Evolutionary conservation across 73 alveolate genomes (phyloP), one percentile per base, ranked within the genome.

Genomic region (Stentor roeselii): DNA sequence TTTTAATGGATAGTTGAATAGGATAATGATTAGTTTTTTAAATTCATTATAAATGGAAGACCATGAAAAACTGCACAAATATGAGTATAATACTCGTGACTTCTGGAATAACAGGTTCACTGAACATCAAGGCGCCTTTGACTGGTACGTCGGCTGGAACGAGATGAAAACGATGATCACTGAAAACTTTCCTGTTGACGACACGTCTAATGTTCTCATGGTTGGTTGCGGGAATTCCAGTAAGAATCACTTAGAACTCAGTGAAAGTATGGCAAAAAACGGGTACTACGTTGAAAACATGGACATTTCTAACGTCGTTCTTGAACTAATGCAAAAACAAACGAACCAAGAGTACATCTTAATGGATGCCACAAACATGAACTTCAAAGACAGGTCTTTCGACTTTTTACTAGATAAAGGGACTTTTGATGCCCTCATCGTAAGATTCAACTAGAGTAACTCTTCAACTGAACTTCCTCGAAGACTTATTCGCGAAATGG

Each of bases 141-240:
- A 89, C 78, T 89, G 94, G 91, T 89, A 89, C 86, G 91, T 85
- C 0, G 85, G 84, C 67, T 89, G 94, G 91, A 76, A 78, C 3
- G 77, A 89, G 80, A 78, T 89, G 37, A 86, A 78, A 50, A 82
- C 34, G 3, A 30, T 38, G 58, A 36, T 31, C 11, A 80, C 15
- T 21, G 15, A 35, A 34, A 0, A 67, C 32, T 1, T 67, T 2
- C 80, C 80, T 21, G 80, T 31, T 0, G 80, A 67, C 15, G 21
- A 35, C 36, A 67, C 32, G 74, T 38, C 86, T 2, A 67, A 76
- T 36, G 78, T 86, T 82, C 85, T 89, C 30, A 82, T 89, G 90
- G 90, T 89, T 3, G 95, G 95, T 3, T 89, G 95, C 58, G 95
- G 95, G 67, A 89, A 89, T 78, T 89, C 95, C 21, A 82, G 87